A percentile compares a stretch with the other conserved stretches of the same genome.
Evolutionary conservation across 257 asterid species (phyloP).

Genomic region (Nicotiana obtusifolia): DNA sequence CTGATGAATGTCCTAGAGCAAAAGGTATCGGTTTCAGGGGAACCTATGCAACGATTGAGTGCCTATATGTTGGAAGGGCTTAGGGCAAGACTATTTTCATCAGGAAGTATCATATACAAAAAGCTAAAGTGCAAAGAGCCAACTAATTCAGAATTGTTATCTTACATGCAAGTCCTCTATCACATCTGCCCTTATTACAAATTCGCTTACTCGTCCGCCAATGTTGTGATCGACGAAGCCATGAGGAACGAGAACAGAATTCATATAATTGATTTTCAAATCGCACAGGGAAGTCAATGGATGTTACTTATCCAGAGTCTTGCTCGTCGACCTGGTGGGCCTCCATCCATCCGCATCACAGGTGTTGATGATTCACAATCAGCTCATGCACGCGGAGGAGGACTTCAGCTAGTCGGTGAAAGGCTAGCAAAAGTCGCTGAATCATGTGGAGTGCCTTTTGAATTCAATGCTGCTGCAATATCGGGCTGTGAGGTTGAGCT

Average conservation of each 20-base stretch:
- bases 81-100: slow-evolving; percentile 64
- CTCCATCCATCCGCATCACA: slow-evolving; percentile 42
- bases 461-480: slow-evolving; percentile 73
- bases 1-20: slow-evolving; percentile 62
- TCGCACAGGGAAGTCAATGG: slow-evolving; percentile 99
- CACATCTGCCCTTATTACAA: slow-evolving; percentile 79
- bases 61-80: slow-evolving; percentile 96
- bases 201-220: slow-evolving; percentile 80
- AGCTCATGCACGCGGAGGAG: slow-evolving; percentile 86
- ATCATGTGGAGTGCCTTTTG: slow-evolving; percentile 68
- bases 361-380: slow-evolving; percentile 67
- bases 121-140: slow-evolving; percentile 86
- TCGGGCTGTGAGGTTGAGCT: slow-evolving; percentile 58
- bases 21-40: slow-evolving; percentile 83
- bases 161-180: slow-evolving; percentile 76
- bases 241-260: slow-evolving; percentile 62
- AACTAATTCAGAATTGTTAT: slow-evolving; percentile 69
- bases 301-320: slow-evolving; percentile 41
- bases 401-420: slow-evolving; percentile 67
- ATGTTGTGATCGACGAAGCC: slow-evolving; percentile 63
- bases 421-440: slow-evolving; percentile 52
- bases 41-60: slow-evolving; percentile 74
- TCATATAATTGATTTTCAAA: slow-evolving; percentile 81
- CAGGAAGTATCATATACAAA: slow-evolving; percentile 89
- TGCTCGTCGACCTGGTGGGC: slow-evolving; percentile 48